These are phyloP conservation scores for Xylaria grammica DNA, from an alignment of 495 filamentous ascomycete genomes.

Conservation along the genomic window DNA sequence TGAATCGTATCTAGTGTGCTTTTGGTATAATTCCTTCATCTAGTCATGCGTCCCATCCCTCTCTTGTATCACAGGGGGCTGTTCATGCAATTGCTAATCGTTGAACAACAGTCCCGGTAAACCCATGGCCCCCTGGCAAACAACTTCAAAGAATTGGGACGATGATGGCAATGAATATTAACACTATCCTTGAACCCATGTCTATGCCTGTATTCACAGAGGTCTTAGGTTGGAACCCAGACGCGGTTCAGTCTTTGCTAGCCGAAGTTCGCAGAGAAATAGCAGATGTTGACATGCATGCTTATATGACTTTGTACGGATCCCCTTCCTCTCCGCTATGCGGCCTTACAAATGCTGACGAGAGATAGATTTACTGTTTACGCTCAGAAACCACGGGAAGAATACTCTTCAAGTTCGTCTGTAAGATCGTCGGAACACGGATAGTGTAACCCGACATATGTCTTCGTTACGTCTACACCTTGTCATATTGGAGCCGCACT, in stretches of 20 bases:
- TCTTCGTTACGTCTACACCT: neutral
- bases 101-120: constrained; percentile 14
- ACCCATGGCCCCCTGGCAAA: constrained; percentile 20
- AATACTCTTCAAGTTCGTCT: constrained; percentile 12
- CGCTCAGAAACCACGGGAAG: constrained; percentile 18
- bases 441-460: neutral
- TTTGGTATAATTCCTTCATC: neutral
- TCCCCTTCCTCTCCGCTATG: neutral
- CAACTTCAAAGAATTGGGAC: constrained; percentile 16
- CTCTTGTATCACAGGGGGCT: neutral
- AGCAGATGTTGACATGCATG: constrained; percentile 12
- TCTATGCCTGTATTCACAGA: constrained; percentile 18
- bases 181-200: constrained; percentile 18
- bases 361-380: constrained; percentile 13
- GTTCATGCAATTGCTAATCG: neutral
- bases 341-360: neutral
- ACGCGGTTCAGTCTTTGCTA: constrained; percentile 7
- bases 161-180: constrained; percentile 17
- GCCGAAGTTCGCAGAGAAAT: constrained; percentile 20
- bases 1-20: neutral
- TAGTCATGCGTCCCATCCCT: neutral
- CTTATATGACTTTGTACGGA: constrained; percentile 19
- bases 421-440: constrained; percentile 5
- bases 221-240: constrained; percentile 20
- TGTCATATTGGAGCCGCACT: neutral